Evolutionary conservation across 1,284 basidiomycete genomes (phyloP).

Genomic region (Polyporus tsugae): DNA sequence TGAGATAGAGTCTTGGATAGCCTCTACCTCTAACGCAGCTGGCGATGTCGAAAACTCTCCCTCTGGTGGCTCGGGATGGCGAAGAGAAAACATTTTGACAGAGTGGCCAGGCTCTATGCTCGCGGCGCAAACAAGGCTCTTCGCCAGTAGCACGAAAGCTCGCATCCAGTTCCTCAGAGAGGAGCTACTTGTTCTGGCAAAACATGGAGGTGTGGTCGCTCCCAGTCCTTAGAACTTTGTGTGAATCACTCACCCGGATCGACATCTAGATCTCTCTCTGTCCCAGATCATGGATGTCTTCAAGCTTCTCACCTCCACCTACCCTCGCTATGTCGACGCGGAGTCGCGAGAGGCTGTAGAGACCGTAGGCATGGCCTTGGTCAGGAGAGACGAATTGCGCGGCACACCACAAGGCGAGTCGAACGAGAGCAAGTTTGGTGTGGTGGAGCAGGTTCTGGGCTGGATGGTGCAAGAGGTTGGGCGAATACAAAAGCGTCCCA

Average conservation of each 20-base stretch:
- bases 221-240: neutral
- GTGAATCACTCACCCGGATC: conserved; percentile 13
- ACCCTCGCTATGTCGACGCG: conserved; percentile 79
- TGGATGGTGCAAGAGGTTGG: conserved; percentile 77
- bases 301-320: conserved; percentile 75
- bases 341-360: conserved; percentile 78
- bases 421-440: conserved; percentile 56
- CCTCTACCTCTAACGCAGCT: conserved; percentile 39
- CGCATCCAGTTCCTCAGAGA: conserved; percentile 69
- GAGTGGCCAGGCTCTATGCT: conserved; percentile 66
- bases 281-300: conserved; percentile 78
- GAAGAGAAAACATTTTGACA: conserved; percentile 55
- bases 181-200: conserved; percentile 65
- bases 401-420: conserved; percentile 48
- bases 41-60: conserved; percentile 39
- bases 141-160: conserved; percentile 60
- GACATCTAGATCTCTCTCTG: conserved; percentile 63
- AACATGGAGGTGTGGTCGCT: conserved; percentile 59
- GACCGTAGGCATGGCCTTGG: conserved; percentile 66
- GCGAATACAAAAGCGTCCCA: conserved; percentile 58
- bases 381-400: conserved; percentile 64
- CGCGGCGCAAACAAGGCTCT: conserved; percentile 57
- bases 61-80: conserved; percentile 48
- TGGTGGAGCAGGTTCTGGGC: conserved; percentile 73
- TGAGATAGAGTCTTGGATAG: conserved; percentile 51